Conservation (phyloP, 1,284 basidiomycete species). For the Sparassis latifolia region DNA sequence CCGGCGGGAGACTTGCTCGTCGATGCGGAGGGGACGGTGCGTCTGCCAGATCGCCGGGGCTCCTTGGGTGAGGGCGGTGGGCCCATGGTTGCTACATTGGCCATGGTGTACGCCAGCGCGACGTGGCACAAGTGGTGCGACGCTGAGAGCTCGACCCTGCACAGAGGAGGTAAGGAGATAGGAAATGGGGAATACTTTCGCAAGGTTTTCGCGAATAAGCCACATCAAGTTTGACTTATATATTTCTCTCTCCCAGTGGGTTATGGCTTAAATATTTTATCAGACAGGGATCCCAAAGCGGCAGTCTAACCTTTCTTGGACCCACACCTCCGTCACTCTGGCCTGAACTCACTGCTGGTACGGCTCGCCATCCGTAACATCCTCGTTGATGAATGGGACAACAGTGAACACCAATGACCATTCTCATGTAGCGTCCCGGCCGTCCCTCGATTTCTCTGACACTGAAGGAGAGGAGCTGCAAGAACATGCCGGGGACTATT, state of each 20-base stretch:
- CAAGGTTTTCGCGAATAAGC: too few species aligned
- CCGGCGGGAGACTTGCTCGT: conserved; percentile 66
- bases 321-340: too few species aligned
- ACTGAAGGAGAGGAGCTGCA: conserved; percentile 26
- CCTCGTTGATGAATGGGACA: conserved; percentile 24
- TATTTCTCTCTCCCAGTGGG: too few species aligned
- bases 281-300: too few species aligned
- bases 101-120: conserved; percentile 16
- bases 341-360: not conserved
- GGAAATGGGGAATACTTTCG: not conserved
- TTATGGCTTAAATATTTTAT: too few species aligned
- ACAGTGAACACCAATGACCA: conserved; percentile 10
- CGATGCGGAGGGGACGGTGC: conserved; percentile 58
- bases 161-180: not conserved
- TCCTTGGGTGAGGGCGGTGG: conserved; percentile 71
- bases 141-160: conserved; percentile 6
- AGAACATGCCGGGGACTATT: conserved; percentile 50
- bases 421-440: conserved; percentile 5
- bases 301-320: too few species aligned
- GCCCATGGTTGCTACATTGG: conserved; percentile 46
- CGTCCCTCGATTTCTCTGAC: conserved; percentile 27
- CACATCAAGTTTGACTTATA: too few species aligned
- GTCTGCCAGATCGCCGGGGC: conserved; percentile 68
- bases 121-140: conserved; percentile 12
- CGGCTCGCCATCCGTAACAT: not conserved